Percentiles rank a stretch among this genome's conserved stretches.
These are phyloP conservation scores for Eucalyptus viminalis DNA, from an alignment of 345 rosid species.

Conservation along the genomic window DNA sequence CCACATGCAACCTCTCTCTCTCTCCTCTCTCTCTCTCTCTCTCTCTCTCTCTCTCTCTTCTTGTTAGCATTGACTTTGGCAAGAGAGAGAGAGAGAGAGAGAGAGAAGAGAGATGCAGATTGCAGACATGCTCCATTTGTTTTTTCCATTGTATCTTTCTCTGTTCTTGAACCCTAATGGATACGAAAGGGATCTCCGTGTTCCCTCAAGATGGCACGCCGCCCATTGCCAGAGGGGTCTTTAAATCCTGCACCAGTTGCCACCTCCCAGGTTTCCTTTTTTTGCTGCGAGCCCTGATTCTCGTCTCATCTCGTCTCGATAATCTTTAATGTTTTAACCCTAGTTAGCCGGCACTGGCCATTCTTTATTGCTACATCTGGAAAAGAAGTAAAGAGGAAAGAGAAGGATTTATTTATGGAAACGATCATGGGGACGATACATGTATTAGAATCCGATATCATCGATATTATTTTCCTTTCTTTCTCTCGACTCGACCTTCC, in stretches of 20 bases:
- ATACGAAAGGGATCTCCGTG: neutral
- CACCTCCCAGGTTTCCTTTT: neutral
- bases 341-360: neutral
- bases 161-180: neutral
- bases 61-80: too few relatives aligned
- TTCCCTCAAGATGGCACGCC: neutral
- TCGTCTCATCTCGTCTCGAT: neutral
- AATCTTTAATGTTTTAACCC: neutral
- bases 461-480: neutral
- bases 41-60: neutral
- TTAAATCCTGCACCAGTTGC: neutral
- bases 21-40: neutral
- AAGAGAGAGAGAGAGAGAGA: neutral
- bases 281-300: neutral
- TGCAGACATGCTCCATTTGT: neutral
- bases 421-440: neutral
- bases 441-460: neutral
- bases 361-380: neutral
- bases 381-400: neutral
- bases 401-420: neutral
- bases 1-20: neutral
- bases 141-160: neutral
- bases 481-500: neutral
- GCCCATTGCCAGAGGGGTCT: neutral
- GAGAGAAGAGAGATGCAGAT: neutral